Conservation (phyloP, 2,329 filamentous ascomycete species). For the Sphaerostilbella broomeana region DNA sequence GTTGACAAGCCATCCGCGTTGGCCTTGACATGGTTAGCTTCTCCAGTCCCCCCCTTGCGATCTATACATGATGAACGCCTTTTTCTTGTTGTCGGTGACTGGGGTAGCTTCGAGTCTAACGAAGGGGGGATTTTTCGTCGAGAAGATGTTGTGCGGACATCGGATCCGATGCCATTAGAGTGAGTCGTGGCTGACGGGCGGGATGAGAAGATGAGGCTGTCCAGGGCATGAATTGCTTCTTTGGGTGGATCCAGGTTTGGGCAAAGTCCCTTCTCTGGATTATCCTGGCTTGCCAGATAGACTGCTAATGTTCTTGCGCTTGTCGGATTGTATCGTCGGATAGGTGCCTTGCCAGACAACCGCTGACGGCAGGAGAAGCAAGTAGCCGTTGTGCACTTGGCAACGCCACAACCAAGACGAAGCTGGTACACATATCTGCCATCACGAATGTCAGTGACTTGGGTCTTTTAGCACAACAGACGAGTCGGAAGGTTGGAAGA, state of each 20-base stretch:
- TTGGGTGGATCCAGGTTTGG: slow-evolving; percentile 39
- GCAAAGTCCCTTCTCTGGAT: slow-evolving; percentile 66
- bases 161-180: neutral
- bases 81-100: neutral
- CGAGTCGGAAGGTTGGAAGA: neutral
- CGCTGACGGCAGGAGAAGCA: slow-evolving; percentile 75
- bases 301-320: slow-evolving; percentile 77
- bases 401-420: slow-evolving; percentile 68
- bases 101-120: slow-evolving; percentile 1
- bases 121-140: slow-evolving; percentile 6
- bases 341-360: slow-evolving; percentile 57
- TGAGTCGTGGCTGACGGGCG: slow-evolving; percentile 17
- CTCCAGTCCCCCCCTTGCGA: neutral
- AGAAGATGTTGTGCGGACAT: neutral
- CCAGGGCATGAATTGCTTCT: slow-evolving; percentile 38
- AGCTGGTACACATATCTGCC: slow-evolving; percentile 71
- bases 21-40: neutral
- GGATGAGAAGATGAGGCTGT: slow-evolving; percentile 40
- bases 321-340: slow-evolving; percentile 71
- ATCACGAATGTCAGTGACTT: too few relatives aligned
- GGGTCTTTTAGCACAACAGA: neutral
- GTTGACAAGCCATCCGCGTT: neutral
- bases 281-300: slow-evolving; percentile 72
- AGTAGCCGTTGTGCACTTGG: slow-evolving; percentile 64
- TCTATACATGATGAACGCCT: slow-evolving; percentile 4